phyloP scores from a whole-genome alignment of 2,329 filamentous ascomycete species.

The Gaeumannomyces sp. region DNA sequence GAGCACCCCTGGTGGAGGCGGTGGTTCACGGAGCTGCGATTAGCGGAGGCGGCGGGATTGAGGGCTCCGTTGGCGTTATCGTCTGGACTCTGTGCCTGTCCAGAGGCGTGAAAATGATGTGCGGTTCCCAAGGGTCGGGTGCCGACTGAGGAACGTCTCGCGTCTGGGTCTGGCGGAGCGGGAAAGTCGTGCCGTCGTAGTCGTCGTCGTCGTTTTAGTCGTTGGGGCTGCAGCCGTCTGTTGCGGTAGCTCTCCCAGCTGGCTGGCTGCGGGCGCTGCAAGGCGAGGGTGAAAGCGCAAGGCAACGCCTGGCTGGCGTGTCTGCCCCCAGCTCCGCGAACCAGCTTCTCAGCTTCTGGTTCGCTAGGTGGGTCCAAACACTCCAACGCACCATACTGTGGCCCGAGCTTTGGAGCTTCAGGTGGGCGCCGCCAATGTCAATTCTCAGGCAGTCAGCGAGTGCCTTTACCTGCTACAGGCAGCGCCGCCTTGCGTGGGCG shows the following conservation, averaged over 20 bases:
- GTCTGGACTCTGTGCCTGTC: background rate
- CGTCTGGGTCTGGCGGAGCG: too few species aligned
- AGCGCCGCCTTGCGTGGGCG: too few species aligned
- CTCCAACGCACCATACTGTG: background rate
- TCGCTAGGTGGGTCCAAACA: background rate
- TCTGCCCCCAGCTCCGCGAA: background rate
- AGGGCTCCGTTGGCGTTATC: background rate
- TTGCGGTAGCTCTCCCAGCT: constrained; percentile 2
- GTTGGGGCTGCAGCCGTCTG: constrained; percentile 7
- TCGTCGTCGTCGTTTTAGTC: constrained; percentile 2
- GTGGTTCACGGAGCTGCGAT: too few species aligned
- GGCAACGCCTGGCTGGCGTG: constrained; percentile 15
- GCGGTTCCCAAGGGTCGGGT: too few species aligned
- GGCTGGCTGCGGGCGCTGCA: constrained; percentile 9
- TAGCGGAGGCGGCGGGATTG: too few species aligned
- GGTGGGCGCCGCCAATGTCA: too few species aligned
- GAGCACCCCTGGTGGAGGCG: constrained; percentile 3
- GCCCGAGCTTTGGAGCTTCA: background rate
- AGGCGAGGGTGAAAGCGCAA: constrained; percentile 10
- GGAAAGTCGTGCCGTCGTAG: background rate
- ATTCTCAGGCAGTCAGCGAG: too few species aligned
- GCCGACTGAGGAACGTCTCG: too few species aligned
- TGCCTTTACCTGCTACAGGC: too few species aligned
- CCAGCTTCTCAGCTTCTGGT: background rate
- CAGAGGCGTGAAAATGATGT: too few species aligned